phyloP scores from a whole-genome alignment of 2,329 filamentous ascomycete genomes.

The Fusarium sp. region DNA sequence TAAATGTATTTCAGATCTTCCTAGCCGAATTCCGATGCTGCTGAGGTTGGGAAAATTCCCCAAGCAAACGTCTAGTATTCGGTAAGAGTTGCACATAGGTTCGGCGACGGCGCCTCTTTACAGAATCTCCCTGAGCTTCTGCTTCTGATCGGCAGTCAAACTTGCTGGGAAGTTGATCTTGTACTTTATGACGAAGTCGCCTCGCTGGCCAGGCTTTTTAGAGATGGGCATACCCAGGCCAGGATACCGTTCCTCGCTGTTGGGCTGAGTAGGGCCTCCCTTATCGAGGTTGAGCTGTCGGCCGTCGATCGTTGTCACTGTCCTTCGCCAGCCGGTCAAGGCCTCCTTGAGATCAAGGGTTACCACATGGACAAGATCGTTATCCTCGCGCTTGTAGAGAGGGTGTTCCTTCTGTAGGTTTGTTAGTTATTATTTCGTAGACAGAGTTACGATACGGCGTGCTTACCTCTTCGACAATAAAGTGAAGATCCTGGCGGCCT shows the following conservation, averaged over 20 bases:
- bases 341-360: slow-evolving; percentile 92
- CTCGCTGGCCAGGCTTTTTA: slow-evolving; percentile 85
- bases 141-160: slow-evolving; percentile 81
- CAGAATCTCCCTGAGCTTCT: slow-evolving; percentile 81
- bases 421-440: slow-evolving; percentile 51
- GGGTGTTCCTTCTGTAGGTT: slow-evolving; percentile 80
- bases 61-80: background rate
- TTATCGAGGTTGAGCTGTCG: slow-evolving; percentile 84
- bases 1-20: slow-evolving; percentile 15
- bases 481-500: slow-evolving; percentile 93
- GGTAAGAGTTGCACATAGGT: background rate
- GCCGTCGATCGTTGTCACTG: slow-evolving; percentile 92
- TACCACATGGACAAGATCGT: slow-evolving; percentile 82
- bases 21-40: background rate
- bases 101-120: slow-evolving; percentile 45
- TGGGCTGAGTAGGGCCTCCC: slow-evolving; percentile 84
- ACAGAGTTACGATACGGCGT: background rate
- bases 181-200: slow-evolving; percentile 88
- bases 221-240: slow-evolving; percentile 92
- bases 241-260: slow-evolving; percentile 82
- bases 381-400: slow-evolving; percentile 85
- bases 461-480: slow-evolving; percentile 91
- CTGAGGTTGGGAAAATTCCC: background rate
- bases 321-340: slow-evolving; percentile 90
- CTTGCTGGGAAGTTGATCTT: slow-evolving; percentile 91